Conservation (phyloP, 345 rosid species). For the Populus pruinosa region DNA sequence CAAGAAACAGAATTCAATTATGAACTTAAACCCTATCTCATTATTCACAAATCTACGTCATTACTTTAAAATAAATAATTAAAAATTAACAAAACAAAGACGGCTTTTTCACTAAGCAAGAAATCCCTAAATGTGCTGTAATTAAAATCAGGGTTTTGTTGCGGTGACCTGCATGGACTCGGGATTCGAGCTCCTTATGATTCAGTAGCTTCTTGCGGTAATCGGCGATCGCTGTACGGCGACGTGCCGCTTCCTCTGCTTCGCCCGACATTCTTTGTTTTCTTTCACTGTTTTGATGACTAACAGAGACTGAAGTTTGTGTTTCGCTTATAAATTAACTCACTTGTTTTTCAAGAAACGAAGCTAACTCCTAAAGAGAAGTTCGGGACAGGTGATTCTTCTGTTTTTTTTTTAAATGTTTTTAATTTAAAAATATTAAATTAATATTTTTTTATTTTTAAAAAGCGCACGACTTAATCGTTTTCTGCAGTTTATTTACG, state of each 20-base stretch:
- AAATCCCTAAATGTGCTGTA: neutral
- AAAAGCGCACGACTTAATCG: neutral
- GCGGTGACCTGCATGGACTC: constrained; percentile 46
- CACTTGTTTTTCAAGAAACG: neutral
- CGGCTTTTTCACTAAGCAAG: too few species aligned
- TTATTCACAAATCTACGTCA: too few species aligned
- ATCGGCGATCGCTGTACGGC: constrained; percentile 62
- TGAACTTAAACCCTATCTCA: too few species aligned
- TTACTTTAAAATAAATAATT: too few species aligned
- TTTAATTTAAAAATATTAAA: too few species aligned
- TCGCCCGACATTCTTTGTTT: constrained; percentile 23
- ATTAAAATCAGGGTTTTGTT: neutral
- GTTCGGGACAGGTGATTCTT: too few species aligned
- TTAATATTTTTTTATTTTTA: too few species aligned
- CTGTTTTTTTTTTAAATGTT: too few species aligned
- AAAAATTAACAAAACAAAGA: too few species aligned
- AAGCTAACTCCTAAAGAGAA: neutral
- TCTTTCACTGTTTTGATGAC: neutral
- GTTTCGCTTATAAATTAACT: neutral
- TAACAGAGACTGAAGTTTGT: neutral
- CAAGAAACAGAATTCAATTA: too few species aligned
- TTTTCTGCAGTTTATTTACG: neutral
- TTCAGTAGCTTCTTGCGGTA: constrained; percentile 93
- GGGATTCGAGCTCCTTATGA: constrained; percentile 80
- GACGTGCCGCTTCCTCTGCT: constrained; percentile 64